Evolutionary conservation across 78 protist genomes (phyloP), one percentile per base, ranked within the genome.

Genomic region (Guillardia theta): DNA sequence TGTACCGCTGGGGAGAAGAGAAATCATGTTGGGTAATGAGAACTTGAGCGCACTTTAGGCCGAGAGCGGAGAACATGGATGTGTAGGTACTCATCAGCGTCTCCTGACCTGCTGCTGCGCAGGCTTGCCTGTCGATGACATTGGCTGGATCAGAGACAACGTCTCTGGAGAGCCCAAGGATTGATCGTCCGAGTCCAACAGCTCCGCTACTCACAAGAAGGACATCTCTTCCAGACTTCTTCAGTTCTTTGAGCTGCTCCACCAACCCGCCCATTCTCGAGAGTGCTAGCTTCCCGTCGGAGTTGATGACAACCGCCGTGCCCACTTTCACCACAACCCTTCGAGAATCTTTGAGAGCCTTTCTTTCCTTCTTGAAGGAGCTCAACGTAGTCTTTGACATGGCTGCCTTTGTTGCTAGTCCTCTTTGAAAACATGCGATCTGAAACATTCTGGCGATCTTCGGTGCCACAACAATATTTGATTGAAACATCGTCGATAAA

Each of bases 191-290:
- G 10, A 78, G 50, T 0, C 90, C 90, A 3, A 78, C 90, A 1
- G 90, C 90, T 8, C 90, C 90, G 12, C 90, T 78, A 48, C 90
- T 78, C 53, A 78, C 90, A 43, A 78, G 90, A 45, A 78, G 21
- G 12, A 78, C 90, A 24, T 78, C 53, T 0, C 90, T 18, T 10
- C 90, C 90, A 33, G 83, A 24, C n/a, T 78, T 36, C 30, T 78
- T 78, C 53, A 78, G 48, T 3, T 70, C 83, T 43, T 70, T 70
- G 83, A 70, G n/a, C 83, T 70, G 83, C 33, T 78, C 90, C 19
- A 78, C 90, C 43, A 78, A 48, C 0, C 53, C 90, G 1, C 90
- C 90, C 10, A 78, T 19, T 12, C 90, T 46, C 10, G 90, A 78
- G 6, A 78, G 48, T 36, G 90, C 90, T 50, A 78, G 33, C 18